A percentile compares a stretch with the other conserved stretches of the same genome.
These are phyloP conservation scores for Neofusicoccum kwambonambiense DNA, from an alignment of 2,329 filamentous ascomycete genomes.

Conservation along the genomic window DNA sequence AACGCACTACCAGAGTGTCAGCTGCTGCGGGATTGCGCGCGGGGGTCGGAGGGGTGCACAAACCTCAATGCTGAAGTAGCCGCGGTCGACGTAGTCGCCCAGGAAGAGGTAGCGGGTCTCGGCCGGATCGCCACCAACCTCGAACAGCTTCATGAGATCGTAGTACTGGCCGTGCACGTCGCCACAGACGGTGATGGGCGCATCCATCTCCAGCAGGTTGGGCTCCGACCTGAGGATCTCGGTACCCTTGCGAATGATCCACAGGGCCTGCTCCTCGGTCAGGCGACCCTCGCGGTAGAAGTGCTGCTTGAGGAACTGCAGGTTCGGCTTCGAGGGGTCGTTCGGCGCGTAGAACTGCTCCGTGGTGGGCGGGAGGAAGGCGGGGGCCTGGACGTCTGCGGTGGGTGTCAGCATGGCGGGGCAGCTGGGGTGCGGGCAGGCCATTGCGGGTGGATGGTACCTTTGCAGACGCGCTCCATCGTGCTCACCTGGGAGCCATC, in stretches of 20 bases:
- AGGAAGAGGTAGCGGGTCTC: constrained; percentile 97
- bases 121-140: constrained; percentile 93
- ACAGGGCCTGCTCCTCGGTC: constrained; percentile 95
- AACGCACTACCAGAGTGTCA: constrained; percentile 64
- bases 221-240: constrained; percentile 87
- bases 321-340: constrained; percentile 83
- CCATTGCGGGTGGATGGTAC: constrained; percentile 51
- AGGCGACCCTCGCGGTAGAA: constrained; percentile 96
- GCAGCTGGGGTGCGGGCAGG: neutral
- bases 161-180: constrained; percentile 99
- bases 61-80: constrained; percentile 97
- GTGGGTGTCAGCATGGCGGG: constrained; percentile 28
- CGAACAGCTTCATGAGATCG: constrained; percentile 98
- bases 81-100: constrained; percentile 96
- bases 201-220: constrained; percentile 98
- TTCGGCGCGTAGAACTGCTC: constrained; percentile 92
- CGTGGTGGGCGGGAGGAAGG: constrained; percentile 86
- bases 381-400: constrained; percentile 93
- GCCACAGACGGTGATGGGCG: constrained; percentile 96
- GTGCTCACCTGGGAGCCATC: constrained; percentile 95
- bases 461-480: constrained; percentile 95
- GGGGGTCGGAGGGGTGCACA: constrained; percentile 20
- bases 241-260: constrained; percentile 85
- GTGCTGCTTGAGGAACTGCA: constrained; percentile 94
- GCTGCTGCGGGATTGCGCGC: constrained; percentile 20